Percentiles rank a stretch among this genome's conserved stretches.
Evolutionary conservation across 768 basidiomycete species (phyloP).

Genomic region (Amanita thiersii): DNA sequence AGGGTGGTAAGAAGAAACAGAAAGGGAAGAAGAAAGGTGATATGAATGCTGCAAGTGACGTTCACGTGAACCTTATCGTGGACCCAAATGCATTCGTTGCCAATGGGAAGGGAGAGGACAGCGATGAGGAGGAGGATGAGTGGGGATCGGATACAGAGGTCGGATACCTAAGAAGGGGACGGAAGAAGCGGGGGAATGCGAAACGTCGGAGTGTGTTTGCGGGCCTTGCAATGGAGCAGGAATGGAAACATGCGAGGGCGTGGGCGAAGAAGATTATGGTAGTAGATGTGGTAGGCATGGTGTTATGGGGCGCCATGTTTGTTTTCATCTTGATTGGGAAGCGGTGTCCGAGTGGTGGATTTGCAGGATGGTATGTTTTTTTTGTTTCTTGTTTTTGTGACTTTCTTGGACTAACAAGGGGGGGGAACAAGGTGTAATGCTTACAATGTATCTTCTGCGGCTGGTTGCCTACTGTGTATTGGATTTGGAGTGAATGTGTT

Average conservation of each 20-base stretch:
- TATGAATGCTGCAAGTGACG: slow-evolving; percentile 30
- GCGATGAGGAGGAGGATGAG: slow-evolving; percentile 24
- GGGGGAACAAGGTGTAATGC: slow-evolving; percentile 50
- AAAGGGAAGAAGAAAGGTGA: slow-evolving; percentile 18
- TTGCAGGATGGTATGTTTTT: slow-evolving; percentile 52
- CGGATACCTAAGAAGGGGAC: slow-evolving; percentile 13
- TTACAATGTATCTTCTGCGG: slow-evolving; percentile 60
- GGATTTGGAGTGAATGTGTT: slow-evolving; percentile 49
- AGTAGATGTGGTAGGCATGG: slow-evolving; percentile 37
- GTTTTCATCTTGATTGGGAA: slow-evolving; percentile 53
- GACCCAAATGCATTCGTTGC: slow-evolving; percentile 51
- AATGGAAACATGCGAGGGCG: slow-evolving; percentile 50
- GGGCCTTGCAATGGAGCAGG: slow-evolving; percentile 54
- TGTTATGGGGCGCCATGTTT: slow-evolving; percentile 53
- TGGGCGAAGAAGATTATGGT: slow-evolving; percentile 44
- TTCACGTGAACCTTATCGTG: slow-evolving; percentile 70
- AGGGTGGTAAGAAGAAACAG: slow-evolving; percentile 29
- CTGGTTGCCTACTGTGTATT: slow-evolving; percentile 49
- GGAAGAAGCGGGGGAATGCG: slow-evolving; percentile 27
- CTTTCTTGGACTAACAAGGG: neutral
- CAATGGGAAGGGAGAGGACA: slow-evolving; percentile 28
- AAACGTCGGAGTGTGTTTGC: slow-evolving; percentile 47
- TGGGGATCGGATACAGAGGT: slow-evolving; percentile 24
- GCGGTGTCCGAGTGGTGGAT: slow-evolving; percentile 55
- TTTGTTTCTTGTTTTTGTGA: slow-evolving; percentile 1